Evolutionary conservation across 176 grass and related monocot genomes (phyloP).

Genomic region (Thalia dealbata): DNA sequence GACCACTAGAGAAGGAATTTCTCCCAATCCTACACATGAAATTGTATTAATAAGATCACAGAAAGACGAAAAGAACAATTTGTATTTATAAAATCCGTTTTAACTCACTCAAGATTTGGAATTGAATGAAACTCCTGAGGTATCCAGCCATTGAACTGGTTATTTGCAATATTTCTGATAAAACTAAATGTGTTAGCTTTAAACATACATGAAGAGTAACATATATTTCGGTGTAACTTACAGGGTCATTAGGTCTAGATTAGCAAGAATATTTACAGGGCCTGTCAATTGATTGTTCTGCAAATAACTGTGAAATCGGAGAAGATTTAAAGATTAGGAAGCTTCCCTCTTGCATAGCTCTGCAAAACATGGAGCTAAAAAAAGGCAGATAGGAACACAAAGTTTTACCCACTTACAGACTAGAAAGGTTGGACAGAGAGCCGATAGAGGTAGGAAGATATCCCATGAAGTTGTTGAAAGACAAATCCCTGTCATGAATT

Average conservation of each 20-base stretch:
- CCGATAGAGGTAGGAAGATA: slow-evolving; percentile 74
- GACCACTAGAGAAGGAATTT: slow-evolving; percentile 69
- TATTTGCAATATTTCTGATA: slow-evolving; percentile 87
- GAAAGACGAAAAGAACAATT: slow-evolving; percentile 13
- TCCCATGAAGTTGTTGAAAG: slow-evolving; percentile 87
- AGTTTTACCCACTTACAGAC: slow-evolving; percentile 53
- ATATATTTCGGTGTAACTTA: slow-evolving; percentile 27
- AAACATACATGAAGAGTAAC: neutral
- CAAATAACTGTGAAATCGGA: slow-evolving; percentile 54
- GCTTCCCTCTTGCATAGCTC: neutral
- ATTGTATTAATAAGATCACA: slow-evolving; percentile 27
- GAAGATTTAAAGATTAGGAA: slow-evolving; percentile 20
- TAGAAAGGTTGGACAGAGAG: slow-evolving; percentile 79
- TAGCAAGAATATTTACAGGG: slow-evolving; percentile 66
- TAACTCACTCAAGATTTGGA: slow-evolving; percentile 70
- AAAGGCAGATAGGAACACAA: neutral
- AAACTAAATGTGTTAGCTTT: slow-evolving; percentile 9
- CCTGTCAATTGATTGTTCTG: slow-evolving; percentile 85
- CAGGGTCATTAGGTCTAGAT: slow-evolving; percentile 65
- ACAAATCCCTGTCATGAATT: slow-evolving; percentile 66
- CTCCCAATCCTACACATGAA: slow-evolving; percentile 53
- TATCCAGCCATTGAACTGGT: slow-evolving; percentile 96
- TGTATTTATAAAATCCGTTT: neutral
- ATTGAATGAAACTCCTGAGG: slow-evolving; percentile 74
- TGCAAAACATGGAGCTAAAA: slow-evolving; percentile 18